phyloP scores from a whole-genome alignment of 176 grass and related monocot species.

The Triticum urartu region DNA sequence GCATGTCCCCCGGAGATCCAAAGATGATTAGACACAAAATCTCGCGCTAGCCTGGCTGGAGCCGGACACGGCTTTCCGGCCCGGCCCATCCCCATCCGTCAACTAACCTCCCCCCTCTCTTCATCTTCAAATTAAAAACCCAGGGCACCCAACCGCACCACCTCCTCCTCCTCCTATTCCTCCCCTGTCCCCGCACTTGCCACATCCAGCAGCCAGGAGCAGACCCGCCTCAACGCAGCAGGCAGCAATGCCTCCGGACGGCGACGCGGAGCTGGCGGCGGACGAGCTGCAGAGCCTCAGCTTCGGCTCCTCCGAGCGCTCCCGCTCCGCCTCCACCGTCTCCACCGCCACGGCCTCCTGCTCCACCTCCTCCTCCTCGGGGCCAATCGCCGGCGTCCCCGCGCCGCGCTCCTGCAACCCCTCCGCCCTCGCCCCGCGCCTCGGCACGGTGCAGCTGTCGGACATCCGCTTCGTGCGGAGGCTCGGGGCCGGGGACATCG shows the following conservation, averaged over 20 bases:
- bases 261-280: constrained; percentile 20
- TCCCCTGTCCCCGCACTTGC: background rate
- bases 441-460: constrained; percentile 54
- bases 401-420: background rate
- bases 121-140: constrained; percentile 53
- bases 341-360: constrained; percentile 61
- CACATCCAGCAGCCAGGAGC: background rate
- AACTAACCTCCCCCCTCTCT: background rate
- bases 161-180: background rate
- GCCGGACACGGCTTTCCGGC: constrained; percentile 47
- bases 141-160: background rate
- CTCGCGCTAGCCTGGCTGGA: background rate
- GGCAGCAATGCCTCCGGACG: constrained; percentile 30
- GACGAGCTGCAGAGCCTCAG: constrained; percentile 96
- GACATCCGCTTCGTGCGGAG: constrained; percentile 79
- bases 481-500: constrained; percentile 85
- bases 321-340: constrained; percentile 71
- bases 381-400: constrained; percentile 13
- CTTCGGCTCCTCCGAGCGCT: constrained; percentile 90
- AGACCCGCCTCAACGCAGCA: background rate
- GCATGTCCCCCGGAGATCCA: constrained; percentile 39
- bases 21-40: background rate
- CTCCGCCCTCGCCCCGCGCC: constrained; percentile 4
- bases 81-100: constrained; percentile 44
- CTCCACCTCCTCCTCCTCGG: constrained; percentile 68